Percentiles rank a stretch among this genome's conserved stretches.
phyloP scores from a whole-genome alignment of 164 flowering plant species.

The Kingdonia uniflora region DNA sequence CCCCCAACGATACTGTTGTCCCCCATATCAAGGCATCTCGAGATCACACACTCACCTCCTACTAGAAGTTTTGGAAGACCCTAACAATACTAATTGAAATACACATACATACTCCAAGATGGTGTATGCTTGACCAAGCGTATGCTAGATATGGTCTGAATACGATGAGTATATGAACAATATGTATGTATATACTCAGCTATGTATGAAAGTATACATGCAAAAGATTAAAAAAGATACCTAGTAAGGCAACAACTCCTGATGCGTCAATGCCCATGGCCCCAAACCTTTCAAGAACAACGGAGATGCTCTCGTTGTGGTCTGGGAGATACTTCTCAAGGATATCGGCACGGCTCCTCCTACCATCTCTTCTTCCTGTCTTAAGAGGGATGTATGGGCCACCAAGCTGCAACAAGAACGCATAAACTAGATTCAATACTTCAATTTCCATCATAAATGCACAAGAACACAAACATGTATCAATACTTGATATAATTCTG shows the following conservation, averaged over 20 bases:
- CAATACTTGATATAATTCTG: no score
- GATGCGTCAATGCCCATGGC: constrained; percentile 85
- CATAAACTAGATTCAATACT: neutral
- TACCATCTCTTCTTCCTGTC: constrained; percentile 97
- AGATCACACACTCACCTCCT: no score
- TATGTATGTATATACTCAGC: no score
- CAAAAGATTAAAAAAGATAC: constrained; percentile 20
- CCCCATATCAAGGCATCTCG: no score
- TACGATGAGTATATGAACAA: no score
- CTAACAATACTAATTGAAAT: no score
- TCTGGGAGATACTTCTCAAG: constrained; percentile 86
- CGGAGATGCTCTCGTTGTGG: constrained; percentile 93
- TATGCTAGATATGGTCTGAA: no score
- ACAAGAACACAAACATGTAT: neutral
- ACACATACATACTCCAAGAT: no score
- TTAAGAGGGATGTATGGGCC: constrained; percentile 87
- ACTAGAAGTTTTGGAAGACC: no score
- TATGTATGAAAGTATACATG: neutral
- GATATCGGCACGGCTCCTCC: constrained; percentile 80
- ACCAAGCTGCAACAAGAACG: constrained; percentile 52
- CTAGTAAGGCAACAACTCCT: constrained; percentile 89
- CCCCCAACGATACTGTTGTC: no score
- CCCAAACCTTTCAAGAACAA: constrained; percentile 72
- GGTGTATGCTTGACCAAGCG: no score
- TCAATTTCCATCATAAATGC: neutral